Evolutionary conservation across 257 asterid genomes (phyloP), one percentile per base, ranked within the genome.

Genomic region (Cordia subcordata): DNA sequence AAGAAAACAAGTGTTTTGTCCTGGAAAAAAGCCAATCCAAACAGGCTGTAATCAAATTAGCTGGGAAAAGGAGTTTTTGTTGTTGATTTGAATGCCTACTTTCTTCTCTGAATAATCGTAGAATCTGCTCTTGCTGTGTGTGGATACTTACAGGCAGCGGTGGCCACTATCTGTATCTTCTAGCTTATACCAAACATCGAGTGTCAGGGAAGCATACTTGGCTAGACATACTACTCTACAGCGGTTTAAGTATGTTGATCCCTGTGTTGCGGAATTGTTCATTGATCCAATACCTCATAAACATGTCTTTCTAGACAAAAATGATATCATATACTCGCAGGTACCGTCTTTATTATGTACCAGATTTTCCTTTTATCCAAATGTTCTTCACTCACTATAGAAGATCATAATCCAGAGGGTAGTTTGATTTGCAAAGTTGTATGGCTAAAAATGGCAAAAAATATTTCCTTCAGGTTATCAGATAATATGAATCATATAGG

Each of bases 221-320:
- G 49, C 73, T 10, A 80, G 95, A 75, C 86, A 63, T 57, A 63
- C 77, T 64, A 60, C 82, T 47, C 13, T 77, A 22, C 77, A 45
- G 42, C 86, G 82, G 73, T 84, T 89, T 58, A 86, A 74, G 75
- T 84, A 69, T 67, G 49, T 11, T 11, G 90, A 89, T 77, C 92
- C 97, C 42, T 39, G 55, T 4, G 27, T 46, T 49, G 35, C 51
- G 16, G 72, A 61, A 37, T 46, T 78, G 32, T 11, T 11, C 37
- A 64, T 61, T 22, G 64, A 20, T 46, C 74, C 79, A 13, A 75
- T 70, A 53, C 75, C 81, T 57, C 77, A 70, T 2, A 81, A 79
- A 23, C 79, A 68, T 58, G 21, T 86, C 52, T 49, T 79, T 53
- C 60, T 89, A 19, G 69, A 78, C 66, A 75, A 68, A 51, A 69